phyloP scores from a whole-genome alignment of 2,329 filamentous ascomycete genomes.

The Tolypocladium tropicale region DNA sequence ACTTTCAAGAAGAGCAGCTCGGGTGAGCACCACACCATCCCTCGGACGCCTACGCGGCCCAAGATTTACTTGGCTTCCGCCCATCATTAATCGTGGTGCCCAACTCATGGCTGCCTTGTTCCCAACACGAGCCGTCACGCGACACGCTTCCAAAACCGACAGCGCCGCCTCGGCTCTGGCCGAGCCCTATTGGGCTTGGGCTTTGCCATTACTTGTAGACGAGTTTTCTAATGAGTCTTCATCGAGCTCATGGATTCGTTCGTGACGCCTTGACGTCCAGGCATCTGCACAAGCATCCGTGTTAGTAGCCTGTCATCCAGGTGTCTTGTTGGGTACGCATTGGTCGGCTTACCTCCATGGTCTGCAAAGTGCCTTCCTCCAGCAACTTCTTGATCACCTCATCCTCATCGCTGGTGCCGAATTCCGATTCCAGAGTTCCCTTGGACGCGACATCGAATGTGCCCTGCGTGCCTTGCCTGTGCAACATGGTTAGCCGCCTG shows the following conservation, averaged over 20 bases:
- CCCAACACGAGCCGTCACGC: neutral
- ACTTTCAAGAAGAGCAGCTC: neutral
- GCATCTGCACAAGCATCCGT: constrained; percentile 28
- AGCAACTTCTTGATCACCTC: constrained; percentile 76
- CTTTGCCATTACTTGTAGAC: neutral
- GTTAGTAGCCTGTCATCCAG: neutral
- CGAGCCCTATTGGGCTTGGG: neutral
- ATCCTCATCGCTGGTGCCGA: constrained; percentile 70
- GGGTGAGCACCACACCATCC: neutral
- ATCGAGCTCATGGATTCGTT: constrained; percentile 41
- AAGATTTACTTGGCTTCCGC: neutral
- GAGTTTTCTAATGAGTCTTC: constrained; percentile 25
- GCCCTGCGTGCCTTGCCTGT: constrained; percentile 78
- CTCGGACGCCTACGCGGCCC: neutral
- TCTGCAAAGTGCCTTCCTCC: constrained; percentile 61
- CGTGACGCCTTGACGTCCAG: constrained; percentile 39
- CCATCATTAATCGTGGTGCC: neutral
- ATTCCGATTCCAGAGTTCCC: constrained; percentile 68
- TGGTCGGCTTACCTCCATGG: constrained; percentile 35
- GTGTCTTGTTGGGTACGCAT: neutral
- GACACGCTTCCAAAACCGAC: neutral
- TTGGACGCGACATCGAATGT: constrained; percentile 69
- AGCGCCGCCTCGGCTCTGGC: neutral
- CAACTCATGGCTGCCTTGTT: neutral
- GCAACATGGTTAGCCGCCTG: neutral